phyloP scores from a whole-genome alignment of 176 grass and related monocot genomes.

The Lolium rigidum region DNA sequence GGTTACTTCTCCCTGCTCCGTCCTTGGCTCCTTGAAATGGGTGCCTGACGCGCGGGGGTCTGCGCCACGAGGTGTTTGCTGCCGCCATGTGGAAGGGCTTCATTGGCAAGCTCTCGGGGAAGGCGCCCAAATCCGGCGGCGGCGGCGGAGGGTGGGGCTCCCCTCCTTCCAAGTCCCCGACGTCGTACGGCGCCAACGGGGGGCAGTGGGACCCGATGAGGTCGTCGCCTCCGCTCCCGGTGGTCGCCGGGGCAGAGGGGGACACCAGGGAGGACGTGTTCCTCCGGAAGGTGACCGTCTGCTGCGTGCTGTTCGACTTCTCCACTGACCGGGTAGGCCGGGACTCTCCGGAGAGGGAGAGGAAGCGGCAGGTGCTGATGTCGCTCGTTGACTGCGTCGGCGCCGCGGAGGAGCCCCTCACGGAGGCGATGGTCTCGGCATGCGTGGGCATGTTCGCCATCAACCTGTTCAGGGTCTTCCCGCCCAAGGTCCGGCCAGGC shows the following conservation, averaged over 20 bases:
- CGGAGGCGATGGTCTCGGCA: slow-evolving; percentile 77
- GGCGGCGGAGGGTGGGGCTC: slow-evolving; percentile 31
- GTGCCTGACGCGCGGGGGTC: slow-evolving; percentile 42
- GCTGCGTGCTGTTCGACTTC: slow-evolving; percentile 89
- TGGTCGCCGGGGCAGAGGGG: slow-evolving; percentile 27
- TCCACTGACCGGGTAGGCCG: slow-evolving; percentile 56
- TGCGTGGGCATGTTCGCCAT: slow-evolving; percentile 84
- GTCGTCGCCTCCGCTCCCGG: slow-evolving; percentile 16
- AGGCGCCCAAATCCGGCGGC: slow-evolving; percentile 66
- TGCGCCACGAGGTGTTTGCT: slow-evolving; percentile 2
- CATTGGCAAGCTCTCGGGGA: slow-evolving; percentile 81
- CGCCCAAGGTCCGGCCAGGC: slow-evolving; percentile 64
- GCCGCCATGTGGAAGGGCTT: slow-evolving; percentile 94
- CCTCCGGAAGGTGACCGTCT: slow-evolving; percentile 82
- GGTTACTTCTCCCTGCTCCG: slow-evolving; percentile 32
- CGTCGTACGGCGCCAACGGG: slow-evolving; percentile 32
- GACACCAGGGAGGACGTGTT: slow-evolving; percentile 75
- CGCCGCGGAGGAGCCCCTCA: slow-evolving; percentile 64
- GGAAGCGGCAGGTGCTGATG: slow-evolving; percentile 77
- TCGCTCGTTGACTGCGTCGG: slow-evolving; percentile 73
- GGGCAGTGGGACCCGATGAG: slow-evolving; percentile 21
- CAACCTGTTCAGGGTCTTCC: slow-evolving; percentile 95
- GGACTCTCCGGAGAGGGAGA: slow-evolving; percentile 82
- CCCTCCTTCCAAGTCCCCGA: slow-evolving; percentile 34
- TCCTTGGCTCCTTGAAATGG: slow-evolving; percentile 44